Conservation (phyloP, 352 stramenopile species). For the Phytophthora fragariae region DNA sequence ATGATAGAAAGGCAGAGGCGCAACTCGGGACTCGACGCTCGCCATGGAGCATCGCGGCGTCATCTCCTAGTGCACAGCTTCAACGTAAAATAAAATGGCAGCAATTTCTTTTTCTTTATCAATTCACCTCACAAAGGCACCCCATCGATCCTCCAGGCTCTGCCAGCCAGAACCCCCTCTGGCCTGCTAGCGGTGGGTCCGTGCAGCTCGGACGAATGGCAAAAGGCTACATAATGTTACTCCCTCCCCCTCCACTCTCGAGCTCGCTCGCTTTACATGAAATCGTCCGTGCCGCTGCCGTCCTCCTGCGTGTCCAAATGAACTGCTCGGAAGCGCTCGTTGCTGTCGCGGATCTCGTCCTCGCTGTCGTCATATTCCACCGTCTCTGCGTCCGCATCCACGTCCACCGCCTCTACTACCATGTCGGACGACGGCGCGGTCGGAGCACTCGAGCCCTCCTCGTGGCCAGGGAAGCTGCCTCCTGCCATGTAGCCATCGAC, state of each 20-base stretch:
- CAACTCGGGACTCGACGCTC: background rate
- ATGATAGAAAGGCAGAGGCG: background rate
- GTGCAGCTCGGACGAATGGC: conserved; percentile 20
- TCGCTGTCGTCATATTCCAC: conserved; percentile 92
- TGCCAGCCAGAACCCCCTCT: conserved; percentile 22
- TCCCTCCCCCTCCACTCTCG: conserved; percentile 2
- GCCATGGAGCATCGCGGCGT: background rate
- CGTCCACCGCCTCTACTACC: conserved; percentile 54
- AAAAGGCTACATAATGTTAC: conserved; percentile 49
- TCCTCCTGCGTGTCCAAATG: conserved; percentile 89
- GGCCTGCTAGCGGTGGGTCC: conserved; percentile 10
- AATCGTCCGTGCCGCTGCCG: conserved; percentile 74
- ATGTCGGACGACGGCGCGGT: conserved; percentile 34
- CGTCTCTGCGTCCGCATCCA: conserved; percentile 84
- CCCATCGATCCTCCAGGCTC: conserved; percentile 10
- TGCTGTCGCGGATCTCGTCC: conserved; percentile 91
- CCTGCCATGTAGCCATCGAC: conserved; percentile 66
- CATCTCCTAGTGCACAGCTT: conserved; percentile 7
- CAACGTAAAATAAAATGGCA: conserved; percentile 32
- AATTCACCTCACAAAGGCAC: conserved; percentile 37
- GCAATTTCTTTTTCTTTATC: conserved; percentile 46
- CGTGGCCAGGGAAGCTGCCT: conserved; percentile 29
- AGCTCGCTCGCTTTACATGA: conserved; percentile 65
- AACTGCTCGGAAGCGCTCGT: conserved; percentile 90
- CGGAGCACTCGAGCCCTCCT: conserved; percentile 26